Conservation (phyloP, 2,329 filamentous ascomycete genomes). For the Talaromyces albobiverticillius region DNA sequence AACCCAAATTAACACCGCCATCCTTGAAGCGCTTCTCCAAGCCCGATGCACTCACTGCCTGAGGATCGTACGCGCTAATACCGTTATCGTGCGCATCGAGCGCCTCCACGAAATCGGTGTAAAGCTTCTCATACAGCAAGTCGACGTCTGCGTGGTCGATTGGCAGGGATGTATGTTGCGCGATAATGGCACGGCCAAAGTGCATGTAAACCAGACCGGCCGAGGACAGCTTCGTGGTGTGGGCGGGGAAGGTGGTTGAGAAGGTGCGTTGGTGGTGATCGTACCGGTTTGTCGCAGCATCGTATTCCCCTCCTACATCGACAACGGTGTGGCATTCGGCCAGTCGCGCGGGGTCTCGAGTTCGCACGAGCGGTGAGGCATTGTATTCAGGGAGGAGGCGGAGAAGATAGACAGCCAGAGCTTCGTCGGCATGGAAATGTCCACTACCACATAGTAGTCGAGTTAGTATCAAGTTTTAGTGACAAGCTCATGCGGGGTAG, state of each 20-base stretch:
- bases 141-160: slow-evolving; percentile 65
- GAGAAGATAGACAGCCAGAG: slow-evolving; percentile 93
- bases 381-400: slow-evolving; percentile 80
- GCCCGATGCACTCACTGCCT: slow-evolving; percentile 64
- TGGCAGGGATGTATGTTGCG: slow-evolving; percentile 59
- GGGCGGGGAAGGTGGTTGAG: slow-evolving; percentile 76
- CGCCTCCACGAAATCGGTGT: slow-evolving; percentile 90
- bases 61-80: slow-evolving; percentile 75
- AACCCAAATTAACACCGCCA: slow-evolving; percentile 78
- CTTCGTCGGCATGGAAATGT: slow-evolving; percentile 98
- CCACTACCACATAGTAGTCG: slow-evolving; percentile 59
- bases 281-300: slow-evolving; percentile 71
- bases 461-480: neutral
- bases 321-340: slow-evolving; percentile 89
- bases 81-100: slow-evolving; percentile 98
- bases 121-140: slow-evolving; percentile 82
- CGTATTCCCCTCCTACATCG: slow-evolving; percentile 95
- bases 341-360: slow-evolving; percentile 76
- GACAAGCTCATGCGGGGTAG: slow-evolving; percentile 11
- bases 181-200: slow-evolving; percentile 83
- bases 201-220: slow-evolving; percentile 95
- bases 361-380: slow-evolving; percentile 73
- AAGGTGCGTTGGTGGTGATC: slow-evolving; percentile 98
- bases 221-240: slow-evolving; percentile 84
- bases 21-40: slow-evolving; percentile 80